These are phyloP conservation scores for Chaetomiaceae sp. DNA, from an alignment of 2,329 filamentous ascomycete genomes.

Conservation along the genomic window DNA sequence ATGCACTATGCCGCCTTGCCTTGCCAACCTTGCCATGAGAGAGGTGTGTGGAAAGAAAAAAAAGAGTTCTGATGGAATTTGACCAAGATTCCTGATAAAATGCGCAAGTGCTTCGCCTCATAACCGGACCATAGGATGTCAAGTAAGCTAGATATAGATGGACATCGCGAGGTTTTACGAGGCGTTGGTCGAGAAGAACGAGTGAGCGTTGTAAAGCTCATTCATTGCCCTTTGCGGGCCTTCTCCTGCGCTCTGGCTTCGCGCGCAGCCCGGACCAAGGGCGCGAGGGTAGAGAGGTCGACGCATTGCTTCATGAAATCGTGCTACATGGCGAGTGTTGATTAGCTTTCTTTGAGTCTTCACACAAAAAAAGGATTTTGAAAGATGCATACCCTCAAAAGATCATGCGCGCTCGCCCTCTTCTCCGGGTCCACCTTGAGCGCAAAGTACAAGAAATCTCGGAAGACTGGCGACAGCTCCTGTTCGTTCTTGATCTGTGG, in stretches of 20 bases:
- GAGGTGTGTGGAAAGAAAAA: not conserved
- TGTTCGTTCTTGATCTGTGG: slow-evolving; percentile 92
- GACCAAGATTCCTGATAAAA: not conserved
- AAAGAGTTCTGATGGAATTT: not conserved
- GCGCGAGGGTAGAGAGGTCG: slow-evolving; percentile 71
- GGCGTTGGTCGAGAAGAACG: no score
- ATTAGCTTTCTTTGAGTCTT: slow-evolving; percentile 6
- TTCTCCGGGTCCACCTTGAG: slow-evolving; percentile 97
- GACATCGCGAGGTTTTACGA: no score
- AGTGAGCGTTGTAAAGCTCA: no score
- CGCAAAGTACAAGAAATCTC: slow-evolving; percentile 87
- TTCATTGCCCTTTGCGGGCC: slow-evolving; percentile 58
- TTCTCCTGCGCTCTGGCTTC: slow-evolving; percentile 83
- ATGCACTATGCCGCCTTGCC: slow-evolving; percentile 7
- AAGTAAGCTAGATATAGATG: not conserved
- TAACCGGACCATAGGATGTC: not conserved
- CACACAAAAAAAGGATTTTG: slow-evolving; percentile 10
- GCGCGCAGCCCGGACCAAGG: slow-evolving; percentile 80
- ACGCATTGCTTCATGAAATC: slow-evolving; percentile 76
- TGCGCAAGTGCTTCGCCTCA: no score
- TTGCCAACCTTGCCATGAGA: slow-evolving; percentile 1
- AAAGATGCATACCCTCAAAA: slow-evolving; percentile 71
- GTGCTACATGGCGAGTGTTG: slow-evolving; percentile 48
- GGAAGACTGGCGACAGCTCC: slow-evolving; percentile 73
- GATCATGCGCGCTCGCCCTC: slow-evolving; percentile 88